phyloP scores from a whole-genome alignment of 306 rosid genomes.

The Rosa rugosa region DNA sequence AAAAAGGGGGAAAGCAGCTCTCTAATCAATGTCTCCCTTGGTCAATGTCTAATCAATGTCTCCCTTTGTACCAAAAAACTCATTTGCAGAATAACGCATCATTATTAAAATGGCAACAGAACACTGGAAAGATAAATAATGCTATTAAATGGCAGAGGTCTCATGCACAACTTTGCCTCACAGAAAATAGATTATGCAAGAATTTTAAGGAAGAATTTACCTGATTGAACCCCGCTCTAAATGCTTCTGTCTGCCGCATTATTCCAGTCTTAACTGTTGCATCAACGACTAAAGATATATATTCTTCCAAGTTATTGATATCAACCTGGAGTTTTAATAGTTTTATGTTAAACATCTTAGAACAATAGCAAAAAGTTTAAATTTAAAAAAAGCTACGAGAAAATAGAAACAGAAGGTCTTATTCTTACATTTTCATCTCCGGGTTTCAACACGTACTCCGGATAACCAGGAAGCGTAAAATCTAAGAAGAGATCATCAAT shows the following conservation, averaged over 20 bases:
- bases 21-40: neutral
- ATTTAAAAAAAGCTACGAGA: neutral
- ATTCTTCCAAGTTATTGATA: conserved; percentile 85
- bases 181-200: neutral
- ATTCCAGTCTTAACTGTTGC: conserved; percentile 93
- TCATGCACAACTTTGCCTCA: neutral
- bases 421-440: conserved; percentile 78
- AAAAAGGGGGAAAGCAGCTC: neutral
- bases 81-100: neutral
- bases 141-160: neutral
- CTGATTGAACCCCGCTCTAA: conserved; percentile 96
- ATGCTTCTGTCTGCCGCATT: conserved; percentile 81
- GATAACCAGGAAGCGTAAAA: conserved; percentile 93
- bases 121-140: neutral
- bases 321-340: conserved; percentile 58
- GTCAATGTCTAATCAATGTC: neutral
- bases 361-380: neutral
- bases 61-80: too few species aligned
- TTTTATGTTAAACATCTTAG: conserved; percentile 4
- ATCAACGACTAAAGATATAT: conserved; percentile 76
- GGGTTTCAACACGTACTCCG: conserved; percentile 71
- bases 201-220: conserved; percentile 25
- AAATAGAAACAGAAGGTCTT: conserved; percentile 9
- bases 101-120: neutral
- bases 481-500: conserved; percentile 86